Evolutionary conservation across 1,284 basidiomycete species (phyloP), one percentile per base, ranked within the genome.

Genomic region (Ustilago tritici): DNA sequence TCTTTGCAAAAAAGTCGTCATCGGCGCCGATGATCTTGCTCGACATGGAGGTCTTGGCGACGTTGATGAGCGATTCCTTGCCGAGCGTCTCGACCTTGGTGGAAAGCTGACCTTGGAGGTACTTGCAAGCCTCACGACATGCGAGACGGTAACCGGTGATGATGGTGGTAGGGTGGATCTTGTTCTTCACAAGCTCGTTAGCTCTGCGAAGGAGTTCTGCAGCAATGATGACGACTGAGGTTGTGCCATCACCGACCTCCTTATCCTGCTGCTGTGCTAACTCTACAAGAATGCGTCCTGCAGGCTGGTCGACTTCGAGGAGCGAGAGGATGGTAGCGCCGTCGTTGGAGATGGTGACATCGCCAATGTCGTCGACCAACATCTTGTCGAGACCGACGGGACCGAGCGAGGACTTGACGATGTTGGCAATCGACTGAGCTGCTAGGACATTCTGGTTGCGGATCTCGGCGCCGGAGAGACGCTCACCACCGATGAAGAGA

Each of bases 311-410:
- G 59, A 98, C 95, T 50, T 94, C 92, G 53, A 98, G 89, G 28
- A 99, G 90, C 40, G 93, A 92, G 50, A 99, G 91, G 81, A 99
- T 99, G 36, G 97, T 99, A 31, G 97, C 97, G 58, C 97, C 97
- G 88, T 99, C 97, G 88, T 99, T 99, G 65, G 96, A 98, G 87
- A 99, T 99, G 46, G 96, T 99, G 52, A 99, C 95, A 90, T 99
- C 97, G 82, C 97, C 97, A 82, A 99, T 96, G 88, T 98, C 97
- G 87, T 99, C 96, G 34, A 99, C 96, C 57, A 98, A 90, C 95
- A 99, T 86, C 83, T 85, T 85, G 76, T 86, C 85, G 50, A 86
- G 79, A 40, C 83, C 96, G 65, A 98, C 90, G 7, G 97, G 97
- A 10, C 97, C 97, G 50, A 99, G 87, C 54, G 95, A 97, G 82